Evolutionary conservation across 169 alveolate species (phyloP), one percentile per base, ranked within the genome.

Genomic region (Toxoplasma gondii): DNA sequence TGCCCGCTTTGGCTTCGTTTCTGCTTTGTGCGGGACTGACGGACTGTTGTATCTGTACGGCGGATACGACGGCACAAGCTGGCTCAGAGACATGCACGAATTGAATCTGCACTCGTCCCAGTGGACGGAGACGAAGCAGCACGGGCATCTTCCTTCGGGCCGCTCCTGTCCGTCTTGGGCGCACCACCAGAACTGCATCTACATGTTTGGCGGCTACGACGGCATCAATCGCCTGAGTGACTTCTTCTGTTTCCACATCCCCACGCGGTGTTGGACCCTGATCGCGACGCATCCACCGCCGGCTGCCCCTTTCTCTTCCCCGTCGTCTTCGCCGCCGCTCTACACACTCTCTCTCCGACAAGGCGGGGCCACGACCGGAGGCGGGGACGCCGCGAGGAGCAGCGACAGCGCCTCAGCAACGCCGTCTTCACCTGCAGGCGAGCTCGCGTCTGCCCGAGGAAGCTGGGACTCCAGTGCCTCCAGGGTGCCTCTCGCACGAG

Each of bases 151-250:
- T 22, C 97, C 97, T 43, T 90, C 97, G n/a, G 96, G 94, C 31
- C 67, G 97, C 39, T 88, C 95, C 84, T 96, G 98, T 78, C 97
- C 97, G 34, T 91, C 96, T 36, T 64, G 96, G 97, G 94, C 96
- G 96, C 93, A 58, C 34, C 91, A 29, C 22, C 81, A 92, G 93
- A 41, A 92, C 58, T 38, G 93, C 43, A 58, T 97, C 34, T 97
- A 91, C 91, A 93, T 98, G n/a, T 98, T 98, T 93, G 99, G 99
- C 31, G 99, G 99, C 74, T 97, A 97, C 92, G 98, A 98, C 92
- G 99, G 99, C 78, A 74, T 94, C 4, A 92, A 95, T 34, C 96
- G 98, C 96, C 94, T 97, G 64, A 97, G 97, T 94, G 99, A 98
- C 80, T 96, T 97, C 81, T 94, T 90, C 87, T 94, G 92, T 88